Evolutionary conservation across 148 eudicot species (phyloP).

Genomic region (Agrostemma githago): DNA sequence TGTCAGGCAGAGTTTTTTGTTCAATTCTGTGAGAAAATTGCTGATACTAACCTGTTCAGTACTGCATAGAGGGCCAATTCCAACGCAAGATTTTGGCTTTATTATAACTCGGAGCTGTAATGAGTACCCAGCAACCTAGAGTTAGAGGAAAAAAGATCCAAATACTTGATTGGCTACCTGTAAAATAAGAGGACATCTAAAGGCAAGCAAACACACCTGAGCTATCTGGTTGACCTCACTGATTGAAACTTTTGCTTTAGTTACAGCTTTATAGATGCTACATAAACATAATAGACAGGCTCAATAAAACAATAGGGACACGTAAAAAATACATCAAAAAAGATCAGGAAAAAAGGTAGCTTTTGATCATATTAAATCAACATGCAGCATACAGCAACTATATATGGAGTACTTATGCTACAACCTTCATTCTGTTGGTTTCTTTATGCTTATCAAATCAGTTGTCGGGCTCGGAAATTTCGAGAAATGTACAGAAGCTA

Average conservation of each 20-base stretch:
- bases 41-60: constrained; percentile 69
- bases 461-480: not conserved
- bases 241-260: constrained; percentile 70
- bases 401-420: not conserved
- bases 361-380: not conserved
- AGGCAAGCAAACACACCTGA: constrained; percentile 54
- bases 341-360: not conserved
- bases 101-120: constrained; percentile 75
- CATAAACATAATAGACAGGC: constrained; percentile 26
- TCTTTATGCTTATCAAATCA: not conserved
- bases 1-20: not conserved
- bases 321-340: not conserved
- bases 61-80: constrained; percentile 84
- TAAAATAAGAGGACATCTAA: not conserved
- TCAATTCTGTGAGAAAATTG: not conserved
- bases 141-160: not conserved
- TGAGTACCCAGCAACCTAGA: constrained; percentile 6
- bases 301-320: not conserved
- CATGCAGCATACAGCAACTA: not conserved
- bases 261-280: constrained; percentile 80
- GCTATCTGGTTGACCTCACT: constrained; percentile 86
- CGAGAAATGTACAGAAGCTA: not conserved
- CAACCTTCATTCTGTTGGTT: not conserved
- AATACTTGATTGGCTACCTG: not conserved
- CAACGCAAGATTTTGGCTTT: constrained; percentile 77